phyloP scores from a whole-genome alignment of 495 filamentous ascomycete species.

The Penicillium ochrochloron region DNA sequence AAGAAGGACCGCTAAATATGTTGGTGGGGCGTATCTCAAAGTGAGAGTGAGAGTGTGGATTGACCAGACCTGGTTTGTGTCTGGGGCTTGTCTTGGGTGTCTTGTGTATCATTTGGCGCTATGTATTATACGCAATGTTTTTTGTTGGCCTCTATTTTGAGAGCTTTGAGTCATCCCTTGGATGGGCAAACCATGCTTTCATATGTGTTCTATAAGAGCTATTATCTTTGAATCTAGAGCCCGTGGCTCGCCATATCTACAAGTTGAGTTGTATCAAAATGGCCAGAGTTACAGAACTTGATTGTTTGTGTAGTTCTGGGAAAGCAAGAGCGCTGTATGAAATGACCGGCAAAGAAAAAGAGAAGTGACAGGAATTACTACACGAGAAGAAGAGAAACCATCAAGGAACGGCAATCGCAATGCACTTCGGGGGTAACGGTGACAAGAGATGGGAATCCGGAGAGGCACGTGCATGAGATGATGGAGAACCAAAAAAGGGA shows the following conservation, averaged over 20 bases:
- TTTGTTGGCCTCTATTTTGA: constrained; percentile 8
- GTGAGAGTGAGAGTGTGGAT: background rate
- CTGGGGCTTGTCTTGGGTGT: constrained; percentile 3
- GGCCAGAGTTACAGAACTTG: constrained; percentile 1
- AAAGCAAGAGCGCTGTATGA: constrained; percentile 19
- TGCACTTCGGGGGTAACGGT: constrained; percentile 32
- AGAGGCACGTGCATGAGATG: constrained; percentile 35
- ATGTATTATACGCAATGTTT: constrained; percentile 36
- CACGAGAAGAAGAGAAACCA: constrained; percentile 24
- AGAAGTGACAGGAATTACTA: constrained; percentile 25
- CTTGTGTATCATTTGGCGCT: constrained; percentile 36
- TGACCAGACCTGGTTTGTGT: background rate
- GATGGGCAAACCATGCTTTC: background rate
- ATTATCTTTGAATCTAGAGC: background rate
- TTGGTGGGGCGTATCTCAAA: background rate
- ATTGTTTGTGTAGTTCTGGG: constrained; percentile 14
- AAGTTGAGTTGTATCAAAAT: background rate
- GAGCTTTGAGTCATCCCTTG: constrained; percentile 5
- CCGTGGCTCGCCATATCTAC: constrained; percentile 7
- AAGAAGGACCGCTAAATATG: constrained; percentile 21
- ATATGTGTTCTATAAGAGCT: constrained; percentile 2
- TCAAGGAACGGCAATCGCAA: constrained; percentile 27
- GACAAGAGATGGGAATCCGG: constrained; percentile 35
- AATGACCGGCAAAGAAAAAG: constrained; percentile 9
- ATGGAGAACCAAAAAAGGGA: constrained; percentile 21